Percentiles rank a stretch among this genome's conserved stretches.
phyloP scores from a whole-genome alignment of 1,284 basidiomycete genomes.

The Cryptococcus maquisensis region DNA sequence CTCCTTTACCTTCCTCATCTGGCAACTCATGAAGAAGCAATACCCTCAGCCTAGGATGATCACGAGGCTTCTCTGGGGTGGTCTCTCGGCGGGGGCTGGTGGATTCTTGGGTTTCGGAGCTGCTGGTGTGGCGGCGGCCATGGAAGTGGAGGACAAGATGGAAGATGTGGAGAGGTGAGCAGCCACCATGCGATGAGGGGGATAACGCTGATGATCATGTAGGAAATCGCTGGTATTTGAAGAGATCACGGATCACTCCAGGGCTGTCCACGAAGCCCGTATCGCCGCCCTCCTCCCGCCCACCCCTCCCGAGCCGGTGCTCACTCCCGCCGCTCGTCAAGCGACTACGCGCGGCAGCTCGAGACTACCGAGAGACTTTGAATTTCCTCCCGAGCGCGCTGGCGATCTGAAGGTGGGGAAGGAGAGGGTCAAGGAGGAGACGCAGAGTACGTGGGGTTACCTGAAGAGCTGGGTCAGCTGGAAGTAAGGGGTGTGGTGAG shows the following conservation, averaged over 20 bases:
- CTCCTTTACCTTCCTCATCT: conserved; percentile 11
- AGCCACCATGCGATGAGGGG: not conserved
- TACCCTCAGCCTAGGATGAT: conserved; percentile 10
- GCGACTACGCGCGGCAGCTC: not conserved
- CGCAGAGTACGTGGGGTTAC: conserved; percentile 7
- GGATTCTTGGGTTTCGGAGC: conserved; percentile 16
- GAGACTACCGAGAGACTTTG: conserved; percentile 14
- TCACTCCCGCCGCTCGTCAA: not conserved
- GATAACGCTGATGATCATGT: not conserved
- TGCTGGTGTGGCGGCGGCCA: conserved; percentile 16
- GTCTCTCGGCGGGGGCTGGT: conserved; percentile 11
- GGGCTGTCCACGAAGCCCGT: conserved; percentile 9
- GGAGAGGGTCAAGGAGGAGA: conserved; percentile 6
- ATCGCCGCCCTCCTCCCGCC: not conserved
- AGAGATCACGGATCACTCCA: conserved; percentile 14
- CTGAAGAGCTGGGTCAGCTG: conserved; percentile 13
- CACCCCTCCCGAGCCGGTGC: not conserved
- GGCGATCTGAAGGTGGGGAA: not conserved
- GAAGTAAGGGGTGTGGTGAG: not conserved
- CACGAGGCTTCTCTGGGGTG: conserved; percentile 10
- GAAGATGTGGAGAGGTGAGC: conserved; percentile 18
- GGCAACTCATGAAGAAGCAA: conserved; percentile 17
- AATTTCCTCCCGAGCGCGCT: conserved; percentile 9
- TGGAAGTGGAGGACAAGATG: conserved; percentile 21
- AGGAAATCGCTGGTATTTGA: conserved; percentile 17